Evolutionary conservation across 306 rosid species (phyloP).

Genomic region (Acacia acuminata): DNA sequence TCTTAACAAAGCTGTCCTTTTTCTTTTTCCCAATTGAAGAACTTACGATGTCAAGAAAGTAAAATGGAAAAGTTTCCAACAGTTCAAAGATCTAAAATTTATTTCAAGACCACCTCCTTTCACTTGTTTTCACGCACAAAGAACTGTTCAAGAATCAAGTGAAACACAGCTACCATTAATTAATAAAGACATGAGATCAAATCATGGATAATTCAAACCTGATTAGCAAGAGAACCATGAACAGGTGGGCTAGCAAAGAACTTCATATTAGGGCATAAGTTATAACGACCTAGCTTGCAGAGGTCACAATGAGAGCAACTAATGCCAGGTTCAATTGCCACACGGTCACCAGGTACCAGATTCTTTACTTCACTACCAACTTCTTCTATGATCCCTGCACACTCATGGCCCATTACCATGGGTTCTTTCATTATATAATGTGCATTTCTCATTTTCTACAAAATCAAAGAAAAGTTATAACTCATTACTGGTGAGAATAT

Average conservation of each 20-base stretch:
- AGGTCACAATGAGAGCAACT: slow-evolving; percentile 75
- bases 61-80: background rate
- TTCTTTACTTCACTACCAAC: slow-evolving; percentile 66
- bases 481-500: background rate
- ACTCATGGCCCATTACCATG: slow-evolving; percentile 94
- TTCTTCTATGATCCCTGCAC: slow-evolving; percentile 88
- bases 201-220: slow-evolving; percentile 44
- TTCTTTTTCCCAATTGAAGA: background rate
- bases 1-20: background rate
- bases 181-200: background rate
- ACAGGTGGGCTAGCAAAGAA: slow-evolving; percentile 88
- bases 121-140: background rate
- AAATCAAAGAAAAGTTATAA: slow-evolving; percentile 15
- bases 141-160: slow-evolving; percentile 5
- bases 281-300: slow-evolving; percentile 83
- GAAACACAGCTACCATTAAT: slow-evolving; percentile 2
- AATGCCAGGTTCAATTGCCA: slow-evolving; percentile 92
- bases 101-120: background rate
- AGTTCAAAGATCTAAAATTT: background rate
- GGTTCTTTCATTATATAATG: slow-evolving; percentile 79
- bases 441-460: slow-evolving; percentile 75
- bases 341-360: slow-evolving; percentile 70
- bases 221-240: slow-evolving; percentile 91
- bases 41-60: background rate
- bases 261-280: slow-evolving; percentile 88